Conservation (phyloP, 2,329 filamentous ascomycete genomes). For the Penicillium sp. region DNA sequence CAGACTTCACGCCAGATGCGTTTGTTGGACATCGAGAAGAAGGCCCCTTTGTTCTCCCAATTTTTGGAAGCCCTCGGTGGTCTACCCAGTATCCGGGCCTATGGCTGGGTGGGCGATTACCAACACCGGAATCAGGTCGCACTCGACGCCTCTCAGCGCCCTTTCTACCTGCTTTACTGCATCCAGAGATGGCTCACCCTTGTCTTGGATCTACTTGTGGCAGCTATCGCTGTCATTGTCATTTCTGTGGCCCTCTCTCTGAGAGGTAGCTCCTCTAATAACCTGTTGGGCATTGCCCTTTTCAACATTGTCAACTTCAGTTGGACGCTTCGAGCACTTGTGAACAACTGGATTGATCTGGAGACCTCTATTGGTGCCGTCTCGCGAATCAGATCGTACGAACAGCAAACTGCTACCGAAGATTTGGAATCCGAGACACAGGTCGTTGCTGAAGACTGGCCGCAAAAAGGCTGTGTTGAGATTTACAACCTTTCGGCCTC, state of each 20-base stretch:
- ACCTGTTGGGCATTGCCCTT: constrained; percentile 20
- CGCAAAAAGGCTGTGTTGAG: constrained; percentile 38
- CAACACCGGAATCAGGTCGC: constrained; percentile 22
- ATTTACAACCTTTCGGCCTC: constrained; percentile 40
- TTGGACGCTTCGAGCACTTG: constrained; percentile 16
- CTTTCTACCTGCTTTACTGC: constrained; percentile 9
- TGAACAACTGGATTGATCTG: constrained; percentile 20
- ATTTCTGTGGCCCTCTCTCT: constrained; percentile 22
- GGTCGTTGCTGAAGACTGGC: constrained; percentile 37
- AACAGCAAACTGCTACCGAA: constrained; percentile 41
- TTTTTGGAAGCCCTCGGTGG: constrained; percentile 50
- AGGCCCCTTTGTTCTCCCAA: constrained; percentile 48
- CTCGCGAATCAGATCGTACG: constrained; percentile 49
- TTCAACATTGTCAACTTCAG: constrained; percentile 28
- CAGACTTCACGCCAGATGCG: constrained; percentile 53
- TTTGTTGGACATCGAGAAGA: constrained; percentile 58
- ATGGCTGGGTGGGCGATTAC: constrained; percentile 49
- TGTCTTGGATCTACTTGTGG: constrained; percentile 24
- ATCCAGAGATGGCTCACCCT: constrained; percentile 11
- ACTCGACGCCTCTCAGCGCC: constrained; percentile 8
- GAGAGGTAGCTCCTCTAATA: constrained; percentile 13
- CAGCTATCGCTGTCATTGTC: constrained; percentile 24
- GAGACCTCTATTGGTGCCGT: constrained; percentile 27
- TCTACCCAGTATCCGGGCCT: constrained; percentile 54
- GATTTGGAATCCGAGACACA: constrained; percentile 40